phyloP scores from a whole-genome alignment of 2,329 filamentous ascomycete species.

The Clonostachys rhizophaga region DNA sequence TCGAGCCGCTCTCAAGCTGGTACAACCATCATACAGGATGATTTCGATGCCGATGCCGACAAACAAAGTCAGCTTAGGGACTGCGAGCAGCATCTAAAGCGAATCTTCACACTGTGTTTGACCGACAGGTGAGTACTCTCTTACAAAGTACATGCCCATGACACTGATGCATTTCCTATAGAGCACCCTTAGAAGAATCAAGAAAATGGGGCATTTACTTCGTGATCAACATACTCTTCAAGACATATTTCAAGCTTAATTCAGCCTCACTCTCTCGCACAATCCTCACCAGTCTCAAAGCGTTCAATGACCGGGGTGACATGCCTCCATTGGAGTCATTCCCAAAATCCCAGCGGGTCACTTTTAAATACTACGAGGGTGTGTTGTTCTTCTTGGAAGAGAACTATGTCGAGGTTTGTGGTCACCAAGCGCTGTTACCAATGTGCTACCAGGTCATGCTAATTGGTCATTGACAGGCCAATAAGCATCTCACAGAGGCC shows the following conservation, averaged over 20 bases:
- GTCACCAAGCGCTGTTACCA: not conserved
- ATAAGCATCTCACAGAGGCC: constrained; percentile 74
- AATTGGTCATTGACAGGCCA: constrained; percentile 47
- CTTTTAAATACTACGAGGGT: constrained; percentile 94
- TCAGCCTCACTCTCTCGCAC: constrained; percentile 86
- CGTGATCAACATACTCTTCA: constrained; percentile 91
- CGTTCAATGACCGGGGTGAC: constrained; percentile 65
- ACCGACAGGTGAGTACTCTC: constrained; percentile 68
- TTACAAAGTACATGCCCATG: not conserved
- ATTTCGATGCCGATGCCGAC: constrained; percentile 70
- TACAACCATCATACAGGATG: constrained; percentile 62
- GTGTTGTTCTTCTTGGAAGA: constrained; percentile 94
- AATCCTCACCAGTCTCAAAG: constrained; percentile 77
- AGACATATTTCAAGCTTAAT: constrained; percentile 96
- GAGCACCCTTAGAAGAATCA: constrained; percentile 79
- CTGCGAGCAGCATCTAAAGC: constrained; percentile 83
- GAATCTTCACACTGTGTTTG: constrained; percentile 86
- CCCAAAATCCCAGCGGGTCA: constrained; percentile 86
- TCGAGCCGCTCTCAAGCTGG: constrained; percentile 27
- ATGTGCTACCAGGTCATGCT: not conserved
- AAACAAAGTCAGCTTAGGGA: constrained; percentile 87
- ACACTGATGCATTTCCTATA: constrained; percentile 22
- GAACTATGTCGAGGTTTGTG: constrained; percentile 70
- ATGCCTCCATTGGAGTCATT: constrained; percentile 77
- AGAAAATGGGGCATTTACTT: constrained; percentile 98